phyloP scores from a whole-genome alignment of 345 rosid species.

The Sonneratia caseolaris region DNA sequence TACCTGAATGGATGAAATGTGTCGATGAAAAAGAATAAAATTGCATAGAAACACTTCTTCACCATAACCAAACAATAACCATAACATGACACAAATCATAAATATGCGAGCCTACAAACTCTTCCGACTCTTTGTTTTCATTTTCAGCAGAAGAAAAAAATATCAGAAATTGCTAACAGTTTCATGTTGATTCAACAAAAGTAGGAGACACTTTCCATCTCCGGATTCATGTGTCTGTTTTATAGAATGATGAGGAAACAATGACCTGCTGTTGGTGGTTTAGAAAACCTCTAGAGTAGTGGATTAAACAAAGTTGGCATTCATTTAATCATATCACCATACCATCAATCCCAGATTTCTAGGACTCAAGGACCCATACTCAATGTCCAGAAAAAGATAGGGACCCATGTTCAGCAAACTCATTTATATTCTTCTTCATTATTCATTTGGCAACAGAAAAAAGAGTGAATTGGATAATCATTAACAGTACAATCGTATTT shows the following conservation, averaged over 20 bases:
- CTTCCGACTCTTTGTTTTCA: too few species aligned
- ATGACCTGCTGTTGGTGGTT: not conserved
- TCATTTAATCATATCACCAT: not conserved
- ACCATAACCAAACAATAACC: not conserved
- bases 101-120: too few species aligned
- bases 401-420: not conserved
- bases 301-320: not conserved
- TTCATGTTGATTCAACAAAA: too few species aligned
- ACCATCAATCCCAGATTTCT: not conserved
- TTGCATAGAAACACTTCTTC: not conserved
- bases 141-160: too few species aligned
- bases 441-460: not conserved
- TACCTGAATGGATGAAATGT: constrained; percentile 32
- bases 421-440: not conserved
- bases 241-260: not conserved
- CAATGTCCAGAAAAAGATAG: not conserved
- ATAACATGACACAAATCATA: not conserved
- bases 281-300: not conserved
- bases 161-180: too few species aligned
- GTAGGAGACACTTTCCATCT: too few species aligned
- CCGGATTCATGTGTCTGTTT: too few species aligned
- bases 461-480: not conserved
- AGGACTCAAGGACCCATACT: not conserved
- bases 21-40: not conserved
- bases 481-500: not conserved